Evolutionary conservation across 163 green algal species (phyloP), one percentile per base, ranked within the genome.

Genomic region (Trebouxiophyceae sp.): DNA sequence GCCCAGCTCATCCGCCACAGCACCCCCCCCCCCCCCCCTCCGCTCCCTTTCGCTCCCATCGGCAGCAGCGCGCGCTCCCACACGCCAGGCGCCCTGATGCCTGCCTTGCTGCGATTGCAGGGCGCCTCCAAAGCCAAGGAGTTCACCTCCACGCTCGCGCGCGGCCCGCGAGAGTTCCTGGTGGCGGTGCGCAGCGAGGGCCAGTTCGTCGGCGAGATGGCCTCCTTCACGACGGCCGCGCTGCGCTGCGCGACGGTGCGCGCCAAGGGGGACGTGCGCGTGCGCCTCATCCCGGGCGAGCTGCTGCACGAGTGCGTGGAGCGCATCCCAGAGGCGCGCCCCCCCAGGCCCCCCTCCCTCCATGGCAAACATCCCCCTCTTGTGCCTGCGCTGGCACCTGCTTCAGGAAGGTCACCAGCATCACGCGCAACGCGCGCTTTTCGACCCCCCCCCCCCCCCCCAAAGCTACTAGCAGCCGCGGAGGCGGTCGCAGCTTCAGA

Each of bases 201-300:
- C 5, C 81, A 91, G 61, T 76, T 91, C 60, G 57, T 91, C 31
- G 85, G 85, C 6, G 85, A 91, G 67, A 91, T 91, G 81, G 77
- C 66, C 5, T 12, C 47, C 6, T 73, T 77, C 32, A 54, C 65
- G 19, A 61, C 55, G 23, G 61, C 61, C 28, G 65, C 65, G 26
- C 27, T 67, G 33, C 65, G 71, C 46, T 73, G 71, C 60, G 71
- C 71, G 0, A 63, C 55, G 16, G 66, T 77, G 45, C 56, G 66
- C 30, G 71, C 71, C 26, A 63, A 63, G 24, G 65, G 66, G 8
- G 33, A 29, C 5, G 65, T 77, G 28, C 57, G 61, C 7, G 71
- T 66, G 1, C 64, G 65, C n/a, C 50, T 77, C 39, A 45, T 77
- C 5, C 56, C 66, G 4, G 61, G 57, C 5, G 66, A 71, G 45